These are phyloP conservation scores for Parastagonospora avenae DNA, from an alignment of 2,329 filamentous ascomycete species.

Conservation along the genomic window DNA sequence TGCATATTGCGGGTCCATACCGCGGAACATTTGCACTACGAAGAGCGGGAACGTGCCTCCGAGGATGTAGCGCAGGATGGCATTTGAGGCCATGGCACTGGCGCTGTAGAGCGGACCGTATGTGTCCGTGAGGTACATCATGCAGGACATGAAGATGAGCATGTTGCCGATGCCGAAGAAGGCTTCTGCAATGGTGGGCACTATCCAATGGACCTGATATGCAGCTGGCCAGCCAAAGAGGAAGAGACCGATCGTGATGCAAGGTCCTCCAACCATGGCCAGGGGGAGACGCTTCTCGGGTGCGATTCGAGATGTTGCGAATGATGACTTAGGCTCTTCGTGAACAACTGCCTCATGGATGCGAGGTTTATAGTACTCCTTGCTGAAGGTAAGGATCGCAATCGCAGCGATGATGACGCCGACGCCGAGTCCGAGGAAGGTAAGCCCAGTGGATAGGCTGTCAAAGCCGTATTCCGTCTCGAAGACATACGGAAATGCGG, in stretches of 20 bases:
- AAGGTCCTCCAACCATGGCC: constrained; percentile 29
- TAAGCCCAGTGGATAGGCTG: constrained; percentile 7
- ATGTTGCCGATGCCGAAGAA: constrained; percentile 47
- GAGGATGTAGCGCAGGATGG: constrained; percentile 60
- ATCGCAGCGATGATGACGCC: constrained; percentile 15
- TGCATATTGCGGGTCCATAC: constrained; percentile 12
- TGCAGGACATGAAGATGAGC: constrained; percentile 51
- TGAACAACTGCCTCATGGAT: neutral
- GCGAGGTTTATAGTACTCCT: constrained; percentile 31
- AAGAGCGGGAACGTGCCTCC: constrained; percentile 66
- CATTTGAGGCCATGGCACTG: constrained; percentile 65
- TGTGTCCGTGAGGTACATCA: constrained; percentile 51
- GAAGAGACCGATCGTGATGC: constrained; percentile 8
- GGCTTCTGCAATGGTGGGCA: constrained; percentile 40
- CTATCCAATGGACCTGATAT: constrained; percentile 13
- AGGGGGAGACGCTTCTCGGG: constrained; percentile 9
- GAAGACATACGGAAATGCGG: constrained; percentile 30
- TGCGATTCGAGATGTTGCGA: constrained; percentile 27
- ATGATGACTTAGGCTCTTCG: constrained; percentile 24
- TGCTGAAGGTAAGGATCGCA: constrained; percentile 33
- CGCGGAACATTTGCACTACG: constrained; percentile 54
- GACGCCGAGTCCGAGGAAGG: constrained; percentile 27
- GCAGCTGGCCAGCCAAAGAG: constrained; percentile 5
- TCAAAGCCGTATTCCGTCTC: constrained; percentile 15
- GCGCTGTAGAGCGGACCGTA: constrained; percentile 71